Conservation (phyloP, 768 basidiomycete species). For the Tremella yokohamensis region DNA sequence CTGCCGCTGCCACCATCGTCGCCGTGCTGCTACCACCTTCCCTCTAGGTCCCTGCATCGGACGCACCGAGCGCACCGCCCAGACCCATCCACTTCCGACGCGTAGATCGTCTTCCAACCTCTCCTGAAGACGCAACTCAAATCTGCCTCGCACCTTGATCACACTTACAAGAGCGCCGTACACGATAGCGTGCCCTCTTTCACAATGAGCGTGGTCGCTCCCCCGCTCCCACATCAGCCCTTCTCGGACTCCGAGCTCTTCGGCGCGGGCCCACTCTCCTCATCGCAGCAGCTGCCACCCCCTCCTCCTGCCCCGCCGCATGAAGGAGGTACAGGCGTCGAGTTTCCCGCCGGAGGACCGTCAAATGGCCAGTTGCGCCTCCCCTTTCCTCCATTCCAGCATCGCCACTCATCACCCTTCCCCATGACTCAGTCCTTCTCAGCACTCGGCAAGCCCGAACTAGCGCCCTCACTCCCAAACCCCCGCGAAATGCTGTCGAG, state of each 20-base stretch:
- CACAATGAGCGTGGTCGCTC: constrained; percentile 26
- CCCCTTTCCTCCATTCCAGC: constrained; percentile 36
- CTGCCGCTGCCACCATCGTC: too few species aligned
- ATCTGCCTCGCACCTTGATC: too few species aligned
- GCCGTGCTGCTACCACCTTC: too few species aligned
- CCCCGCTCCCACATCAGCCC: constrained; percentile 18
- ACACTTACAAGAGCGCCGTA: too few species aligned
- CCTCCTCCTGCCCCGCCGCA: constrained; percentile 4
- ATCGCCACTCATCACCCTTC: constrained; percentile 40
- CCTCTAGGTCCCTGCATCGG: too few species aligned
- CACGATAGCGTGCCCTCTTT: too few species aligned
- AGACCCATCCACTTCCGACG: too few species aligned
- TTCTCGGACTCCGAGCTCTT: constrained; percentile 31
- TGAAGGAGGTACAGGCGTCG: constrained; percentile 6
- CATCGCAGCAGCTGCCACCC: constrained; percentile 31
- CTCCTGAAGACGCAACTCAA: too few species aligned
- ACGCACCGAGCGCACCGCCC: too few species aligned
- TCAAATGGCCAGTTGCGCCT: constrained; percentile 5
- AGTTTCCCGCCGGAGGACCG: not conserved
- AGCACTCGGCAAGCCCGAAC: constrained; percentile 33
- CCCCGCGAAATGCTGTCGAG: constrained; percentile 2
- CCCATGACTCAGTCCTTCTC: constrained; percentile 39
- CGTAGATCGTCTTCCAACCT: too few species aligned
- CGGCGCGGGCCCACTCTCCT: constrained; percentile 19
- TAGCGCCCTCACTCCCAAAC: not conserved